Evolutionary conservation across 495 filamentous ascomycete species (phyloP).

Genomic region (Jackrogersella minutella): DNA sequence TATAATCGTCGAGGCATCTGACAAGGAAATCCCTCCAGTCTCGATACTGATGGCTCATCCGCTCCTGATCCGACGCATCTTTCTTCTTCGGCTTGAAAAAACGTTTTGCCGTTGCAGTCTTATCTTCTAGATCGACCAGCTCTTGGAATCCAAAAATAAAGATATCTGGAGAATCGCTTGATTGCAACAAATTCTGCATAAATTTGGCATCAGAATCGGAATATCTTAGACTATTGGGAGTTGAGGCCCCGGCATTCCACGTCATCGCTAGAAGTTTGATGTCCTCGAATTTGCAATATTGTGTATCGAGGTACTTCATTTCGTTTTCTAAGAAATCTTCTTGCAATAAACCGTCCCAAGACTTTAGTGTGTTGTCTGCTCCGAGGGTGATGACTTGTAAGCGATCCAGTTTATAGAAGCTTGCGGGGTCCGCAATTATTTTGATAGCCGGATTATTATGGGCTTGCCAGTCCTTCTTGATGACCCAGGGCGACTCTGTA

Average conservation of each 20-base stretch:
- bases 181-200: conserved; percentile 75
- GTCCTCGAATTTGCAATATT: conserved; percentile 86
- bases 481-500: conserved; percentile 78
- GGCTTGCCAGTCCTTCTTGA: conserved; percentile 93
- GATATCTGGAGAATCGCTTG: conserved; percentile 81
- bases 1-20: conserved; percentile 78
- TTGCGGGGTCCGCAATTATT: conserved; percentile 79
- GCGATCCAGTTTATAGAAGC: conserved; percentile 85
- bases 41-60: conserved; percentile 97
- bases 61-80: conserved; percentile 85
- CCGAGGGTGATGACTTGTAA: conserved; percentile 89
- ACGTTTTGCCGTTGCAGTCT: conserved; percentile 92
- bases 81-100: conserved; percentile 87
- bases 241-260: conserved; percentile 95
- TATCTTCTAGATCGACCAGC: conserved; percentile 94
- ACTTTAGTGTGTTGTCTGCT: conserved; percentile 80
- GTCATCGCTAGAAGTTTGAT: conserved; percentile 81
- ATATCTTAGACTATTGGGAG: conserved; percentile 79
- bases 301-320: conserved; percentile 81
- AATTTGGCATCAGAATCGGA: conserved; percentile 73
- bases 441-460: conserved; percentile 82
- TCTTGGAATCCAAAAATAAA: conserved; percentile 98
- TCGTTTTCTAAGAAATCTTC: conserved; percentile 91
- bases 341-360: conserved; percentile 93
- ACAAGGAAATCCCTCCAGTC: conserved; percentile 92